Evolutionary conservation across 2,329 filamentous ascomycete genomes (phyloP), one percentile per base, ranked within the genome.

Genomic region (Exophiala phaeomuriformis): DNA sequence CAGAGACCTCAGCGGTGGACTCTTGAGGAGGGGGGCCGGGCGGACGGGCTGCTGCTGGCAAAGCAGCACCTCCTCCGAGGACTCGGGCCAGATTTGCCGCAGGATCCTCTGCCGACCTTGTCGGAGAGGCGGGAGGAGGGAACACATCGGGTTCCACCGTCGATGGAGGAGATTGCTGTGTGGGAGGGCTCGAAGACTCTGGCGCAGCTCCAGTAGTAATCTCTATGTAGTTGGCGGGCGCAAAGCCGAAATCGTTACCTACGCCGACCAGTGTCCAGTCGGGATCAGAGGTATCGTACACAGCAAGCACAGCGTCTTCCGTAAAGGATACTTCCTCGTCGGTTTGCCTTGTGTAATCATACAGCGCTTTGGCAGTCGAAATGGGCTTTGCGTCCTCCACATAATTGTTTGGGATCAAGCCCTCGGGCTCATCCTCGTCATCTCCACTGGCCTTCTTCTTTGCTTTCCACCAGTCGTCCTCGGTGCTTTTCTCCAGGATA

Each of bases 311-410:
- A 39, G 86, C 84, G 67, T 95, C 90, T 74, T 98, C 93, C 46
- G 88, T 81, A 68, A 98, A 97, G 28, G 91, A 97, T 6, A 98
- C 77, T 72, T 98, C 93, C 71, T 98, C 93, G 67, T 98, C 93
- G 28, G 93, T 98, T 73, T 98, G 93, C 64, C 91, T 83, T 47
- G 88, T 88, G 70, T 98, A 98, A 70, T 98, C 93, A 75, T 91
- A 98, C n/a, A 97, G 80, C n/a, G 93, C 88, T 69, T 86, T 90
- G 47, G 91, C 93, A 62, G 84, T 78, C 57, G 81, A 75, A 57
- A 81, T 71, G 28, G 86, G 80, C 64, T 78, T 74, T 54, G 84
- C 84, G 83, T 88, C 83, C 75, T 96, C 86, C 52, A 98, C 79
- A 69, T 98, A 98, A 70, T 96, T 98, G 68, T 87, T 90, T 9